Percentiles rank a stretch among this genome's conserved stretches.
These are phyloP conservation scores for Rhododendron vialii DNA, from an alignment of 148 eudicot genomes.

Conservation along the genomic window DNA sequence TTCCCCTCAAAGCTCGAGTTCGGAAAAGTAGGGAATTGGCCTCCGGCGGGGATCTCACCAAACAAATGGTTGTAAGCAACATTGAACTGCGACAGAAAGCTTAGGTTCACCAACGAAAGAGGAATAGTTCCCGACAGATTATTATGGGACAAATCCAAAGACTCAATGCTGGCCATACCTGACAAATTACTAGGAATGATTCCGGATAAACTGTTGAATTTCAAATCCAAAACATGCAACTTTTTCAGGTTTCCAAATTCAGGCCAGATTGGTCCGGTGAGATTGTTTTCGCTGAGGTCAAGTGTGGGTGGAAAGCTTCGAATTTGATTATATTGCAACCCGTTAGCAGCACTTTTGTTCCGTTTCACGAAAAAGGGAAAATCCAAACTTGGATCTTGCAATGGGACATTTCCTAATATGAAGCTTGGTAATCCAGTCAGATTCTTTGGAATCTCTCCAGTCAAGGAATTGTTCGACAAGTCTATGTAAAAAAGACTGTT, in stretches of 20 bases:
- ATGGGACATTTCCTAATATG: slow-evolving; percentile 6
- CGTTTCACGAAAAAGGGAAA: slow-evolving; percentile 20
- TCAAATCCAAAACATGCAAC: slow-evolving; percentile 23
- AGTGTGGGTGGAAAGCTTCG: slow-evolving; percentile 28
- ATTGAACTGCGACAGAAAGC: slow-evolving; percentile 23
- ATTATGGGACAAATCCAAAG: slow-evolving; percentile 31
- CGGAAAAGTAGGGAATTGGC: slow-evolving; percentile 30
- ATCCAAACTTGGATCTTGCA: slow-evolving; percentile 13
- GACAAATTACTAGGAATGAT: slow-evolving; percentile 26
- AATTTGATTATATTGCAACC: slow-evolving; percentile 23
- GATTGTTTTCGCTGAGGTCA: slow-evolving; percentile 19
- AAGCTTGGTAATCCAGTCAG: slow-evolving; percentile 19
- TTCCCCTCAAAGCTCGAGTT: slow-evolving; percentile 35
- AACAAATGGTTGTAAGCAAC: slow-evolving; percentile 26
- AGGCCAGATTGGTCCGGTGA: slow-evolving; percentile 29
- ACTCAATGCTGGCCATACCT: slow-evolving; percentile 24
- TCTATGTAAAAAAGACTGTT: slow-evolving; percentile 26
- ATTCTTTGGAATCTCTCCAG: slow-evolving; percentile 26
- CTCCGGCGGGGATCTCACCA: slow-evolving; percentile 25
- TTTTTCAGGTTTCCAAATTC: slow-evolving; percentile 31
- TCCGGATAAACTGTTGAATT: slow-evolving; percentile 24
- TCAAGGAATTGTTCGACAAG: slow-evolving; percentile 26
- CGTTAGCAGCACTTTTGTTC: slow-evolving; percentile 13
- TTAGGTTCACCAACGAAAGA: slow-evolving; percentile 18
- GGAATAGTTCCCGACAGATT: slow-evolving; percentile 27